Base-by-base conservation (phyloP, 352 stramenopile species). In the Phytophthora melonis region DNA sequence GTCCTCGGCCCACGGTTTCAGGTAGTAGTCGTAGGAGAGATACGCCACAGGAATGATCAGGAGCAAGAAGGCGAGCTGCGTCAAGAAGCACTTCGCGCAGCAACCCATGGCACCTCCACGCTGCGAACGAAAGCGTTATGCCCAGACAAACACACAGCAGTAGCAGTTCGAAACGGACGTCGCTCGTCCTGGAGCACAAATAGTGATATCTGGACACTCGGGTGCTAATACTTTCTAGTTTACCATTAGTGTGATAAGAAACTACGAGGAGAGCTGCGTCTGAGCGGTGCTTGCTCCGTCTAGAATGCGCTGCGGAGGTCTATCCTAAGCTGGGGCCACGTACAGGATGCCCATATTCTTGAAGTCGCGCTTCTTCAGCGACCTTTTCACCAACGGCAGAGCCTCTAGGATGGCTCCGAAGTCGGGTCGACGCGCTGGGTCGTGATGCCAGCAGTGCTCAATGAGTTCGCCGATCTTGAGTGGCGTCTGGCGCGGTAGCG, bases 351-450 rank as follows among this genome's bases (percentile, higher is more conserved):
- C 81, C 71, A 95, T 82, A 69, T 94, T 92, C 83, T 95, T 93
- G 65, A 92, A 94, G 59, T 96, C 89, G 57, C 88, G 87, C 75
- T 95, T 94, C 77, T 93, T 94, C 58, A 96, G 71, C 52, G 88
- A 93, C 34, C 74, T 76, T 59, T 94, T 90, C 61, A 96, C 87
- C n/a, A 93, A 68, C 25, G 89, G 88, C 10, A 96, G 78, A 32
- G 87, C 84, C 70, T 94, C 90, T 27, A 95, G 63, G 61, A 95
- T 93, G 39, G 80, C 78, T 3, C 82, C 79, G 74, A 97, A 97
- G 49, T 93, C 83, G 25, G 87, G 88, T 32, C 90, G 87, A 1
- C 88, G 80, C 47, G 82, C 73, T 64, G 90, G 87, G 62, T 95
- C 88, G 54, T 95, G 87, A 72, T 93, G 87, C 90, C 90, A 97